Percentiles rank a stretch among this genome's conserved stretches.
phyloP scores from a whole-genome alignment of 2,329 filamentous ascomycete genomes.

The Colletotrichum viniferum region DNA sequence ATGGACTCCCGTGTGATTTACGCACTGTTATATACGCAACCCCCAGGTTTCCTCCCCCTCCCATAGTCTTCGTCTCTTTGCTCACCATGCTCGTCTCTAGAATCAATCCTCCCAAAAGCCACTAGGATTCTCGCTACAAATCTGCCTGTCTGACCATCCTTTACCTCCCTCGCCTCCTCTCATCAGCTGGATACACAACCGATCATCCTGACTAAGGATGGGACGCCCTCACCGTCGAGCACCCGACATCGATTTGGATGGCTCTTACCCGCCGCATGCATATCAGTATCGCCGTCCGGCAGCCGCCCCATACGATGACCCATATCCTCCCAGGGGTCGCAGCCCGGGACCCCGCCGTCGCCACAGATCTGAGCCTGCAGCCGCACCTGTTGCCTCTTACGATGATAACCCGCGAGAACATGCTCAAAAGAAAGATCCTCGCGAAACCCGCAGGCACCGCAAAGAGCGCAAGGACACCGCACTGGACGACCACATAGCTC shows the following conservation, averaged over 20 bases:
- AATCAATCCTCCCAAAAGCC: not conserved
- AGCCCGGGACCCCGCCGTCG: slow-evolving; percentile 10
- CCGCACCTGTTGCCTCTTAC: not conserved
- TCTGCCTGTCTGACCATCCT: not conserved
- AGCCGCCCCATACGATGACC: not conserved
- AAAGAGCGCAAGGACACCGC: not conserved
- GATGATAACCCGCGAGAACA: not conserved
- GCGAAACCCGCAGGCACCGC: not conserved
- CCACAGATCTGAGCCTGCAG: slow-evolving; percentile 6
- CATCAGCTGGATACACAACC: not conserved
- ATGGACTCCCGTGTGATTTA: not conserved
- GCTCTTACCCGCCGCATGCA: not conserved
- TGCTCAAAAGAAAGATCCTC: not conserved
- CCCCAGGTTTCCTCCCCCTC: not conserved
- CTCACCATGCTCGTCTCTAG: not conserved
- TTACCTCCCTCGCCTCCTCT: not conserved
- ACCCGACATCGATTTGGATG: not conserved
- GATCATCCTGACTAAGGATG: not conserved
- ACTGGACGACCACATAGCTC: not conserved
- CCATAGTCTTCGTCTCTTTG: not conserved
- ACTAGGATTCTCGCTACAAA: not conserved
- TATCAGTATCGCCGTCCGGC: not conserved
- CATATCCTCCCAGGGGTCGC: not conserved
- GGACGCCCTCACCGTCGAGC: slow-evolving; percentile 1
- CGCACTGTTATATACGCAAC: not conserved